Conservation (phyloP, 2,329 filamentous ascomycete species). For the Botryotinia narcissicola region DNA sequence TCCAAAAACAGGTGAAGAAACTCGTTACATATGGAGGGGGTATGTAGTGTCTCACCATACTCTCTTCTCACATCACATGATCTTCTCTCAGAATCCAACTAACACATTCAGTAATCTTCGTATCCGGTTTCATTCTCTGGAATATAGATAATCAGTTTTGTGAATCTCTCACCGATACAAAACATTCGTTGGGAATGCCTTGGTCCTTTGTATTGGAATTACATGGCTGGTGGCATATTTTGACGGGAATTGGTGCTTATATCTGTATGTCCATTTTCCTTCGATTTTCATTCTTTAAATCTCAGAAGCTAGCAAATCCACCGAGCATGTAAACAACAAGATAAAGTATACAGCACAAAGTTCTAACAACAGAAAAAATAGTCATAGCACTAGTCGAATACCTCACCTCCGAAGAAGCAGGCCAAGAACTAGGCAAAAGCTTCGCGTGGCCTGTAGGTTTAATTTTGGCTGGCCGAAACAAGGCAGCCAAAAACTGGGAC, state of each 20-base stretch:
- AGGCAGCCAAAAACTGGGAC: background rate
- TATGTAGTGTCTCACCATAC: constrained; percentile 20
- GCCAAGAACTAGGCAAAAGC: constrained; percentile 29
- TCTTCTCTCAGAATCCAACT: background rate
- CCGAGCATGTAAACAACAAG: background rate
- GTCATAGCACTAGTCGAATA: constrained; percentile 39
- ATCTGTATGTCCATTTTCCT: constrained; percentile 30
- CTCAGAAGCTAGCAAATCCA: background rate
- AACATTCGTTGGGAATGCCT: constrained; percentile 50
- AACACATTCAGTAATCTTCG: constrained; percentile 37
- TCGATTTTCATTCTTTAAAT: background rate
- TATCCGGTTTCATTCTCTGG: constrained; percentile 53
- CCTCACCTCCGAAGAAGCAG: constrained; percentile 38
- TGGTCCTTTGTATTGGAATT: constrained; percentile 56
- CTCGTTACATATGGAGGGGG: constrained; percentile 32
- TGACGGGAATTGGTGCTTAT: constrained; percentile 54
- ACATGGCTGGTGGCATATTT: constrained; percentile 64
- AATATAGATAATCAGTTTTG: constrained; percentile 56
- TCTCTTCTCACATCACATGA: background rate
- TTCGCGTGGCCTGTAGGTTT: constrained; percentile 37
- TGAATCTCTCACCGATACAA: constrained; percentile 45
- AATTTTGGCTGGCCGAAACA: constrained; percentile 21
- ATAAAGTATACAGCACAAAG: background rate
- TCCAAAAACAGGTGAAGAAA: constrained; percentile 31
- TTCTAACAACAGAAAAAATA: constrained; percentile 19